phyloP scores from a whole-genome alignment of 148 eudicot genomes.

The Chenopodium quinoa region DNA sequence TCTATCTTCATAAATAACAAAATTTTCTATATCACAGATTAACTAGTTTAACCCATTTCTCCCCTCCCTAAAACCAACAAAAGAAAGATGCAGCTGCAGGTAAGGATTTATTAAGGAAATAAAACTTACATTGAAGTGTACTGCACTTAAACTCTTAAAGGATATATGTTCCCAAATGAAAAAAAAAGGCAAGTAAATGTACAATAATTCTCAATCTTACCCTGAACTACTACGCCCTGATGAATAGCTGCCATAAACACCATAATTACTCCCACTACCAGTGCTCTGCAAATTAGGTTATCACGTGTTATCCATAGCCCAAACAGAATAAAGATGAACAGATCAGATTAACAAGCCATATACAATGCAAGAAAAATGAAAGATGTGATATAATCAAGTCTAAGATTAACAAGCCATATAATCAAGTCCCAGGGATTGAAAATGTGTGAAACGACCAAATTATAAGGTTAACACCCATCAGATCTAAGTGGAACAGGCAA shows the following conservation, averaged over 20 bases:
- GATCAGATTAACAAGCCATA: neutral
- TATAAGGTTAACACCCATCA: neutral
- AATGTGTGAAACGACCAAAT: neutral
- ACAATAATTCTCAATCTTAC: conserved; percentile 38
- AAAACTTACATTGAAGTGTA: neutral
- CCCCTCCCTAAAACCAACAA: neutral
- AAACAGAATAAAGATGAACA: neutral
- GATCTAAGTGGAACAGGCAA: neutral
- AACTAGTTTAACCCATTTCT: neutral
- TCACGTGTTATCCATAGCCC: neutral
- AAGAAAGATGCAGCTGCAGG: neutral
- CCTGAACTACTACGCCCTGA: conserved; percentile 81
- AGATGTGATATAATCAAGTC: neutral
- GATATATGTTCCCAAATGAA: too few relatives aligned
- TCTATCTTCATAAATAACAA: neutral
- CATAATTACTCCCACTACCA: conserved; percentile 62
- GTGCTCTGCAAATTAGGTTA: conserved; percentile 44
- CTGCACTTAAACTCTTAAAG: too few relatives aligned
- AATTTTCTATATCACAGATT: neutral
- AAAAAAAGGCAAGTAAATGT: too few relatives aligned
- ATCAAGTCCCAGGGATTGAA: neutral
- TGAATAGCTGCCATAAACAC: conserved; percentile 78
- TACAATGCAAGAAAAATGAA: too few relatives aligned
- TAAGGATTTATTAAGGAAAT: neutral
- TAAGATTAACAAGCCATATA: too few relatives aligned